Evolutionary conservation across 495 filamentous ascomycete species (phyloP), one percentile per base, ranked within the genome.

Genomic region (Paragyromitra xinjiangensis): DNA sequence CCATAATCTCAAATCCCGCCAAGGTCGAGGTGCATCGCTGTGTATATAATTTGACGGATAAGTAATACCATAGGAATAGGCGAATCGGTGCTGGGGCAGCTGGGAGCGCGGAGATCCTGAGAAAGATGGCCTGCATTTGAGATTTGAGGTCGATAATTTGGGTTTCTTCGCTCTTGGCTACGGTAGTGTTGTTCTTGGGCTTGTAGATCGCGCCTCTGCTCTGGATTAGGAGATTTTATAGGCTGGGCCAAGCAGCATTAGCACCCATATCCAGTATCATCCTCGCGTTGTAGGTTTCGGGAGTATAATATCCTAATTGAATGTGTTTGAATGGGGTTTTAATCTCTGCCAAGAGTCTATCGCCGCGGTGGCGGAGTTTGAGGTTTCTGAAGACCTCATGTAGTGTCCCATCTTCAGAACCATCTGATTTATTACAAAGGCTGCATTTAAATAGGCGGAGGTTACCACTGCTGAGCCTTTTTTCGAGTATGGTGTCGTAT

Each of bases 121-220:
- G 14, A 7, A 53, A n/a, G 16, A 53, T 53, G 50, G 1, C 8
- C 6, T 53, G 50, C n/a, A 53, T 53, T 53, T 53, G 16, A 2
- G 50, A 53, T 53, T 53, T 53, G n/a, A 53, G 50, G n/a, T 53
- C 6, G n/a, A 7, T 53, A 19, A n/a, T 53, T 53, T 53, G 50
- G 48, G 50, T 22, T 53, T 53, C 50, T 4, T 22, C 50, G 29
- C 3, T 53, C 6, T 22, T 53, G 9, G 44, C 44, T 19, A 6
- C n/a, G 7, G 19, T 19, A 22, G n/a, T 22, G 50, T 6, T 19
- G 19, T 6, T 53, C n/a, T 53, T n/a, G 50, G 50, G 50, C 16
- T 53, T 22, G 50, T 22, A 53, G 19, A 7, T 24, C 19, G 16
- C 16, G 19, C n/a, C 16, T 22, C 7, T 19, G n/a, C 50, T 53